Base-by-base conservation (phyloP, 2,329 filamentous ascomycete species). In the Plenodomus lindquistii region DNA sequence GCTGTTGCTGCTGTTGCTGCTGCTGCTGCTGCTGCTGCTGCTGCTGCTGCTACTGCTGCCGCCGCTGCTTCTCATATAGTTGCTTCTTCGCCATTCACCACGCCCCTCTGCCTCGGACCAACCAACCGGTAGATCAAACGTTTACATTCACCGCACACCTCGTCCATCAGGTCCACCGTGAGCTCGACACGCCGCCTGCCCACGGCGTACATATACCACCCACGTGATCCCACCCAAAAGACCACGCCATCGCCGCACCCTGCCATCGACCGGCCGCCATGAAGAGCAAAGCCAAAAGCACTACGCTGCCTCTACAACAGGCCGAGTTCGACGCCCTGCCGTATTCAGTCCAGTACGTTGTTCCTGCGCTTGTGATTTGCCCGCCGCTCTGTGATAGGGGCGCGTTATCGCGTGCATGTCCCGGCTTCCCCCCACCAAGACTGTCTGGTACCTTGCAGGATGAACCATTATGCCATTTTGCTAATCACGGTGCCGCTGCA, bases 301-400 rank as follows among this genome's bases (percentile, higher is more conserved):
- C 50, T 29, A 46, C 52, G 40, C 51, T 65, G 57, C 56, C 59
- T 41, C 55, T 71, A 44, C 64, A 63, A 48, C 65, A 72, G 55
- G 69, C 71, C 47, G 72, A 77, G 46, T 77, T 71, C 60, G 69
- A 72, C 41, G 61, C 69, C 29, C 65, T 78, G 52, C 75, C 76
- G 17, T 43, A 63, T 55, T 72, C 73, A 47, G 67, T 78, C 42
- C 72, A 74, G 75, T 77, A 69, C 63, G 74, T 74, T 35, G 35
- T 40, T 40, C 29, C 20, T 8, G 24, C 37, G 36, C 34, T 17
- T 40, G 40, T 59, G 49, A 61, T 59, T 62, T 48, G 60, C 37
- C 37, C 19, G 18, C 13, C 17, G 40, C 51, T n/a, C n/a, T 31
- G 59, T 62, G 59, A 57, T 56, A 54, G 52, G 44, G 42, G 57